A percentile compares a stretch with the other conserved stretches of the same genome.
Conservation (phyloP, 2,329 filamentous ascomycete species). For the Microdochium bolleyi region DNA sequence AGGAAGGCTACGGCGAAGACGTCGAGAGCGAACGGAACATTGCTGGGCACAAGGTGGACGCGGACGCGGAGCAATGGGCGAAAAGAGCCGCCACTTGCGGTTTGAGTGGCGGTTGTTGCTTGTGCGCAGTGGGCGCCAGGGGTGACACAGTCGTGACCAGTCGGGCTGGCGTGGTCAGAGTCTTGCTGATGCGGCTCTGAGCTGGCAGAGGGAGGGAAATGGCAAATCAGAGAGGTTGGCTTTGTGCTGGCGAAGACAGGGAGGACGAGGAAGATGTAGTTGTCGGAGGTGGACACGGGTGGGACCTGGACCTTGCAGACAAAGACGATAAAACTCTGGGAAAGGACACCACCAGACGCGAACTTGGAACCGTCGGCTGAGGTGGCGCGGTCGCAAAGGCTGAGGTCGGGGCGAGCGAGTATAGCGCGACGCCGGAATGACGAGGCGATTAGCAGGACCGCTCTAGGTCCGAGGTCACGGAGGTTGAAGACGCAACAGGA, state of each 20-base stretch:
- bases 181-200: neutral
- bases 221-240: neutral
- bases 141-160: no score
- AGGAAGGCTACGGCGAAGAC: neutral
- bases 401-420: neutral
- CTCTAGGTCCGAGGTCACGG: no score
- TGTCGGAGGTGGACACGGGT: neutral
- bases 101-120: no score
- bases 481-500: no score
- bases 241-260: neutral
- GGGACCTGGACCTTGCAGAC: neutral
- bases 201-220: neutral
- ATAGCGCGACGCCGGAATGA: neutral
- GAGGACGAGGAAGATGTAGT: neutral
- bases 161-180: no score
- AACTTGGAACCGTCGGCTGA: neutral
- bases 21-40: neutral
- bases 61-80: neutral
- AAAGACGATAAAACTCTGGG: neutral
- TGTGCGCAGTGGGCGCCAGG: no score
- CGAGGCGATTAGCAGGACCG: no score
- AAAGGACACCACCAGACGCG: neutral
- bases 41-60: neutral
- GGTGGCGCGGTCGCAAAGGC: neutral
- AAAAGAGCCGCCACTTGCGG: no score